These are phyloP conservation scores for Irpex sp. DNA, from an alignment of 1,284 basidiomycete genomes.

Conservation along the genomic window DNA sequence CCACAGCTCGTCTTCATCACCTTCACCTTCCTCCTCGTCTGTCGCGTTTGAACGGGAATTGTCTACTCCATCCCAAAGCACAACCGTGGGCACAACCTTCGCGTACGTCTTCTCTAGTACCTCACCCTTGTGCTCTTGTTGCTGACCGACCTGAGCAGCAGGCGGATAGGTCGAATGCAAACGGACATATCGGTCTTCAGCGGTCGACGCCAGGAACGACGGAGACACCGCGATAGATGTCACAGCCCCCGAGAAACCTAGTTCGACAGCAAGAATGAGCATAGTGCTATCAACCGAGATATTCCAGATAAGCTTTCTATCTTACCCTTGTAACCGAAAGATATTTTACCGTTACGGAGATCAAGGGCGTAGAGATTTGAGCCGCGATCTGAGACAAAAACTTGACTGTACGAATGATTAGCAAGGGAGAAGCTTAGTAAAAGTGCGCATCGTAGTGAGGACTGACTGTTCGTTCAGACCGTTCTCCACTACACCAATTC, in stretches of 20 bases:
- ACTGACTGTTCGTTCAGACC: conserved; percentile 70
- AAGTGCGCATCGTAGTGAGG: background rate
- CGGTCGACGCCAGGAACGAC: conserved; percentile 50
- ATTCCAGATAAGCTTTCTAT: background rate
- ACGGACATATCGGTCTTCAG: conserved; percentile 71
- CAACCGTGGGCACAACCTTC: conserved; percentile 59
- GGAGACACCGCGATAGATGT: conserved; percentile 58
- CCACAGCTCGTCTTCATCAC: conserved; percentile 47
- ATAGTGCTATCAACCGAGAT: conserved; percentile 2
- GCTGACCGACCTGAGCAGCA: conserved; percentile 44
- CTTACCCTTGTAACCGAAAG: conserved; percentile 73
- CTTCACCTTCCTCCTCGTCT: conserved; percentile 34
- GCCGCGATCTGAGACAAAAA: conserved; percentile 73
- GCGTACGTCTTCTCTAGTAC: conserved; percentile 69
- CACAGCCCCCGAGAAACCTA: conserved; percentile 68
- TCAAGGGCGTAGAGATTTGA: conserved; percentile 72
- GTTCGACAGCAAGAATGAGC: background rate
- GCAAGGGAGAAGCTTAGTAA: background rate
- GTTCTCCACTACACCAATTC: conserved; percentile 58
- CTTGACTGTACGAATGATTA: conserved; percentile 47
- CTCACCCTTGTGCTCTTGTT: conserved; percentile 60
- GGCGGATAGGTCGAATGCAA: conserved; percentile 66
- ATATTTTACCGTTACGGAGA: conserved; percentile 65
- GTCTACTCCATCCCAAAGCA: conserved; percentile 51
- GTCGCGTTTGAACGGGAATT: conserved; percentile 35